Base-by-base conservation (phyloP, 179 eudicot species). In the Spinacia oleracea region DNA sequence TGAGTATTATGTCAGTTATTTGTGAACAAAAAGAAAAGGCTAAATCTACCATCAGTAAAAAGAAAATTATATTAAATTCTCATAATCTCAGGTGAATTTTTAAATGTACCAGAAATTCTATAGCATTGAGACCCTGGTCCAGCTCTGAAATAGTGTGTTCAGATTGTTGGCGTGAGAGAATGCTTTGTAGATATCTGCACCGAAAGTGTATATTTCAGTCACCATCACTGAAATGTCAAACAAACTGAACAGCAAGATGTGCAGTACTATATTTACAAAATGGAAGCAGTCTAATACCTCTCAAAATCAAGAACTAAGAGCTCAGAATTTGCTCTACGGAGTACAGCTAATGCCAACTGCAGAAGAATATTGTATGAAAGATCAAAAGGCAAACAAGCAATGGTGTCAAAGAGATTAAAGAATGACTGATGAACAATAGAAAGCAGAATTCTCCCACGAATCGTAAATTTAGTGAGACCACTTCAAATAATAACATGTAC, bases 331-430 rank as follows among this genome's bases (percentile, higher is more conserved):
- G 99, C 86, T 79, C 85, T 88, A 66, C 92, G 89, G 76, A 96
- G 83, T 76, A 88, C 96, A 84, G 96, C 91, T 89, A 96, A 83
- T 71, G 98, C 98, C 88, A 96, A 84, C 99, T 96, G 89, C 86
- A 83, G 64, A 83, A 74, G 74, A 59, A 78, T 14, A 78, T 60
- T 42, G 42, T 64, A 75, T 77, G 71, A 65, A 48, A 56, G 38
- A 74, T 31, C 32, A 66, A 53, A 63, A 43, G 9, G 42, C 32
- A 31, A 2, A 35, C 55, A 59, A 23, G 9, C 34, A 72, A 56
- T 35, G n/a, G n/a, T 16, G 9, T n/a, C 16, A 32, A 29, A 62
- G 31, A 59, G 40, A 75, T 6, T 45, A 55, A 34, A 53, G 21
- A 62, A 9, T 34, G 46, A 76, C 50, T 31, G 29, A 16, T 42